These are phyloP conservation scores for Stephanodiscus minutulus DNA, from an alignment of 108 stramenopile genomes.

Conservation along the genomic window DNA sequence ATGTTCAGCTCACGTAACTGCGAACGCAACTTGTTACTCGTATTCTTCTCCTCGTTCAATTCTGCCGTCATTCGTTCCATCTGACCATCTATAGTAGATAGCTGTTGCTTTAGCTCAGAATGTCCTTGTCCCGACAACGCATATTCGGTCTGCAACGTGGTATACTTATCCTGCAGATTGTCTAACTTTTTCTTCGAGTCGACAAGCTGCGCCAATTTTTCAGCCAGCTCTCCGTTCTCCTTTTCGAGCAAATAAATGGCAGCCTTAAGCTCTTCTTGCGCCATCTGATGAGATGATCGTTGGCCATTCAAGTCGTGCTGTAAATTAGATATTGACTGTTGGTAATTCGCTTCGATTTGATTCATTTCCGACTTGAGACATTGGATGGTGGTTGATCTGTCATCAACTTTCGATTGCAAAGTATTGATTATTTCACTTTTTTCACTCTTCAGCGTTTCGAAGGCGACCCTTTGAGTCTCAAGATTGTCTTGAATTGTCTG, in stretches of 20 bases:
- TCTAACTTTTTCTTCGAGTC: not conserved
- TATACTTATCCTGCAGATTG: constrained; percentile 3
- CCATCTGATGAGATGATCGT: constrained; percentile 3
- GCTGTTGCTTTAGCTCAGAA: constrained; percentile 19
- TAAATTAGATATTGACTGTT: not conserved
- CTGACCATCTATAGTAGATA: constrained; percentile 1
- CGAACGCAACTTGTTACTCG: constrained; percentile 14
- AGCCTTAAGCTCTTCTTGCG: constrained; percentile 12
- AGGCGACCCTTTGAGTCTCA: not conserved
- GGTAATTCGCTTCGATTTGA: constrained; percentile 2
- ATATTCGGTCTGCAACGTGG: constrained; percentile 3
- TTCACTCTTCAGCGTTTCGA: not conserved
- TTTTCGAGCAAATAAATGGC: constrained; percentile 10
- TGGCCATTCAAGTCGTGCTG: not conserved
- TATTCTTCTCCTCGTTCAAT: constrained; percentile 23
- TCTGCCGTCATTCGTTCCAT: constrained; percentile 18
- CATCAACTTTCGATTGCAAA: not conserved
- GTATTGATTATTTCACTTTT: not conserved
- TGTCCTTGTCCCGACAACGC: constrained; percentile 5
- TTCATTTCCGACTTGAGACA: constrained; percentile 6
- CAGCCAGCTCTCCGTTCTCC: constrained; percentile 11
- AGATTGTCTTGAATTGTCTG: constrained; percentile 1
- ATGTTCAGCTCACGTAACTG: constrained; percentile 23
- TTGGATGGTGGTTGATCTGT: not conserved
- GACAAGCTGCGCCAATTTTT: not conserved